phyloP scores from a whole-genome alignment of 1,139 yeast species.

The Debaryomyces nepalensis region DNA sequence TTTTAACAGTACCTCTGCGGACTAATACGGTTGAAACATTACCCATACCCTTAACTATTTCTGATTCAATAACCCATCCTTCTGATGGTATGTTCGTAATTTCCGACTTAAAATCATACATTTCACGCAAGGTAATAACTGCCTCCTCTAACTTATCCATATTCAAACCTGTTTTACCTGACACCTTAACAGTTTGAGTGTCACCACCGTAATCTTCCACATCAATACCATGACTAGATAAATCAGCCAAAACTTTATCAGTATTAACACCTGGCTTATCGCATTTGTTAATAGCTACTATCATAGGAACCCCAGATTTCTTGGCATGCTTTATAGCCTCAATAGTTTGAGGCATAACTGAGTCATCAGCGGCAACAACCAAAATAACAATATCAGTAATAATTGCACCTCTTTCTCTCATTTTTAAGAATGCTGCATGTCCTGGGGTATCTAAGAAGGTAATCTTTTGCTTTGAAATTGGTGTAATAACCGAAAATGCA shows the following conservation, averaged over 20 bases:
- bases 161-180: constrained; percentile 82
- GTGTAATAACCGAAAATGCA: constrained; percentile 86
- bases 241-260: constrained; percentile 75
- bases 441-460: constrained; percentile 98
- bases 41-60: constrained; percentile 83
- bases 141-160: constrained; percentile 93
- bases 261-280: constrained; percentile 79
- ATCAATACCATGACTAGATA: constrained; percentile 77
- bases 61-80: constrained; percentile 91
- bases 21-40: constrained; percentile 84
- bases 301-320: constrained; percentile 79
- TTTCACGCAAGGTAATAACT: constrained; percentile 80
- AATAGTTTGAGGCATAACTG: constrained; percentile 95
- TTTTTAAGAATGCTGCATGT: constrained; percentile 93
- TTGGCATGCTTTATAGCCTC: constrained; percentile 96
- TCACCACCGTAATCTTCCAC: constrained; percentile 97
- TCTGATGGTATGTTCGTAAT: constrained; percentile 59
- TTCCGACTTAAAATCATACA: constrained; percentile 78
- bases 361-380: constrained; percentile 98
- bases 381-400: constrained; percentile 90
- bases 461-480: constrained; percentile 71
- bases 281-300: constrained; percentile 91
- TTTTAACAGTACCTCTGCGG: constrained; percentile 73
- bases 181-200: constrained; percentile 83
- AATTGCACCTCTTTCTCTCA: constrained; percentile 96